Evolutionary conservation across 2,329 filamentous ascomycete species (phyloP).

Genomic region (Penicillium occitanis): DNA sequence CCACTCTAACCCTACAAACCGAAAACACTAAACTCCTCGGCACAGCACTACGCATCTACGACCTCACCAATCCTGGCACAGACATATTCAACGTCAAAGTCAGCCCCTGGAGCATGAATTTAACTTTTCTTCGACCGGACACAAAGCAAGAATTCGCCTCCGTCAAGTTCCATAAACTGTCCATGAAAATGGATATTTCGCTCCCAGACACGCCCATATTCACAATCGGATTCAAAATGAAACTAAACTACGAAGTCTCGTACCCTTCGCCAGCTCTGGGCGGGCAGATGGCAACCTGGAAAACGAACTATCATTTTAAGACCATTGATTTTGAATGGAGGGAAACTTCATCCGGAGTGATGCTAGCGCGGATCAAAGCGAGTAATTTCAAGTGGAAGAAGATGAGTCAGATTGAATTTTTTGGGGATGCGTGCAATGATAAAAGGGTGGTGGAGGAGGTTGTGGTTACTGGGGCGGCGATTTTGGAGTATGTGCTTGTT

Average conservation of each 20-base stretch:
- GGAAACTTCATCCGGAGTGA: not conserved
- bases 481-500: conserved; percentile 13
- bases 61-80: not conserved
- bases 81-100: conserved; percentile 2
- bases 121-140: not conserved
- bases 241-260: not conserved
- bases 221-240: not conserved
- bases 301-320: not conserved
- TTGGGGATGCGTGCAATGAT: not conserved
- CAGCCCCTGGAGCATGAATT: not conserved
- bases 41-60: conserved; percentile 3
- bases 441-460: not conserved
- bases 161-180: not conserved
- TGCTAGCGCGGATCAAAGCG: not conserved
- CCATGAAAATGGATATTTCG: not conserved
- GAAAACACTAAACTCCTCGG: conserved; percentile 6
- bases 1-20: not conserved
- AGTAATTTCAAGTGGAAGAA: conserved; percentile 11
- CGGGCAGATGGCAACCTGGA: not conserved
- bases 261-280: not conserved
- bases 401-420: conserved; percentile 1
- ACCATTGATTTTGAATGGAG: conserved; percentile 4
- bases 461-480: not conserved
- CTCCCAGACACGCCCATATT: not conserved
- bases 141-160: not conserved